These are phyloP conservation scores for Thelonectria olida DNA, from an alignment of 2,329 filamentous ascomycete genomes.

Conservation along the genomic window DNA sequence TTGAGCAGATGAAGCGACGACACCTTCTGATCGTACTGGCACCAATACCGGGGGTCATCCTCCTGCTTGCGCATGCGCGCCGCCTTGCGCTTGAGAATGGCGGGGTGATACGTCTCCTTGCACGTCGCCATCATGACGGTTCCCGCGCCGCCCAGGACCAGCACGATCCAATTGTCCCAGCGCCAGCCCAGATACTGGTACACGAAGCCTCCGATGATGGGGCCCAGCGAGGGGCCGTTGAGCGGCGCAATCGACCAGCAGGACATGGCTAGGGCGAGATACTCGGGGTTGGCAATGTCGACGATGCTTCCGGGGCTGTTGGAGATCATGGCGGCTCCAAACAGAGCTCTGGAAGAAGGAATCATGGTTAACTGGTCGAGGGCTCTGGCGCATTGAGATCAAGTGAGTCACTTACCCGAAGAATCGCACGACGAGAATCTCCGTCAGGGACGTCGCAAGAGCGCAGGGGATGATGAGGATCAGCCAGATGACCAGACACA, in stretches of 20 bases:
- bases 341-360: constrained; percentile 53
- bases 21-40: constrained; percentile 78
- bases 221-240: constrained; percentile 69
- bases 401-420: constrained; percentile 62
- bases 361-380: background rate
- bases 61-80: constrained; percentile 72
- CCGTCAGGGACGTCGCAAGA: constrained; percentile 71
- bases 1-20: constrained; percentile 74
- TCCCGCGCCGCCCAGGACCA: constrained; percentile 75
- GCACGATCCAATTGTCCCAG: constrained; percentile 84
- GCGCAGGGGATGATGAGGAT: constrained; percentile 78
- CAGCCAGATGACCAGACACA: constrained; percentile 70
- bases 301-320: constrained; percentile 86
- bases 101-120: constrained; percentile 81
- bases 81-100: constrained; percentile 73
- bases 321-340: constrained; percentile 78
- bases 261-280: constrained; percentile 83
- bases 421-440: constrained; percentile 78
- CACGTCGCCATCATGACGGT: constrained; percentile 67
- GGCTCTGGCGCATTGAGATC: background rate
- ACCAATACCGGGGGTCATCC: constrained; percentile 79
- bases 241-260: constrained; percentile 86
- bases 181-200: constrained; percentile 82
- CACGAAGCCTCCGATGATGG: constrained; percentile 76
- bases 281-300: constrained; percentile 83